phyloP scores from a whole-genome alignment of 441 rosid species.

The Biscutella laevigata region DNA sequence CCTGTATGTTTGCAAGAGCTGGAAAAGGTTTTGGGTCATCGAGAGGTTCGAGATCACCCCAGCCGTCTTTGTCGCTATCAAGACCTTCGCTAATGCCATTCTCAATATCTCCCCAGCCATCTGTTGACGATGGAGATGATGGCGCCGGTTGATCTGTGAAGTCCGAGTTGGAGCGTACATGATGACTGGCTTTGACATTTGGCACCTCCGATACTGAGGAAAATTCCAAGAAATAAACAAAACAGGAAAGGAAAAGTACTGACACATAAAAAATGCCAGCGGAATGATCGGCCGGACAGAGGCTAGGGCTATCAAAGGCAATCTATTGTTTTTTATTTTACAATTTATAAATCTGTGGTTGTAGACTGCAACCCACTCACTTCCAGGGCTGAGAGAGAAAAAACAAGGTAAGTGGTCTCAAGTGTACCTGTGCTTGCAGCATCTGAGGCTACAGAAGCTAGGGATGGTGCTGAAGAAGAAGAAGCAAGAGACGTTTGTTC shows the following conservation, averaged over 20 bases:
- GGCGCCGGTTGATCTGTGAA: slow-evolving; percentile 68
- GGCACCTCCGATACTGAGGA: slow-evolving; percentile 47
- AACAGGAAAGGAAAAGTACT: background rate
- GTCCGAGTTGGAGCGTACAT: slow-evolving; percentile 58
- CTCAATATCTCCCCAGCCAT: slow-evolving; percentile 98
- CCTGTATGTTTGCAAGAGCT: slow-evolving; percentile 77
- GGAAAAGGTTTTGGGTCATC: slow-evolving; percentile 83
- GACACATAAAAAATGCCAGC: too few relatives aligned
- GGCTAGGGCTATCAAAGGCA: too few relatives aligned
- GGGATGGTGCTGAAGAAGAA: slow-evolving; percentile 38
- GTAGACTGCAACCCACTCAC: background rate
- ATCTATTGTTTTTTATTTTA: background rate
- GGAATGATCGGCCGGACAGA: too few relatives aligned
- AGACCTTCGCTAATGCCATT: slow-evolving; percentile 68
- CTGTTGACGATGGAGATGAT: slow-evolving; percentile 84
- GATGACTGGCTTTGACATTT: slow-evolving; percentile 41
- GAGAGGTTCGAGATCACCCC: slow-evolving; percentile 95
- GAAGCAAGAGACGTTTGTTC: slow-evolving; percentile 73
- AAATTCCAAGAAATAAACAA: slow-evolving; percentile 1
- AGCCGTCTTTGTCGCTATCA: slow-evolving; percentile 79
- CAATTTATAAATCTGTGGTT: background rate
- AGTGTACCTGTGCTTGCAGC: slow-evolving; percentile 61
- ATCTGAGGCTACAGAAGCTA: slow-evolving; percentile 44
- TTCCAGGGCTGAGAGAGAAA: background rate
- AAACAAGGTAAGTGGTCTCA: slow-evolving; percentile 11